Evolutionary conservation across 208 protist genomes (phyloP).

Genomic region (Crithidia acanthocephali): DNA sequence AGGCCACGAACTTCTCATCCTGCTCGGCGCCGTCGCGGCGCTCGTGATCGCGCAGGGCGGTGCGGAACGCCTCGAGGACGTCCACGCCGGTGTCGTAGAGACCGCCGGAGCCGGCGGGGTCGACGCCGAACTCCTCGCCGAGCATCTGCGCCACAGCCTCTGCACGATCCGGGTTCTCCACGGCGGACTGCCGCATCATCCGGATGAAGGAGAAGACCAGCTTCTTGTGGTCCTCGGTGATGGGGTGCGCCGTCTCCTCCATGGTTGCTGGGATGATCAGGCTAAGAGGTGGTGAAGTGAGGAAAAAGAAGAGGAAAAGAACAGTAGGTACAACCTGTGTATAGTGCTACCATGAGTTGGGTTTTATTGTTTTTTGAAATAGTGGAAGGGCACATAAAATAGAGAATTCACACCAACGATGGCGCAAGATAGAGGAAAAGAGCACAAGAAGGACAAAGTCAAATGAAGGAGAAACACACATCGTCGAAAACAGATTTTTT

Average conservation of each 20-base stretch:
- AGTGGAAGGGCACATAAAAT: too few relatives aligned
- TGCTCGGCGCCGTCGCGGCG: conserved; percentile 51
- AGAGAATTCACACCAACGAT: too few relatives aligned
- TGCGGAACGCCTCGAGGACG: conserved; percentile 61
- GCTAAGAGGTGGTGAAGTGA: not conserved
- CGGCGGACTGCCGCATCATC: conserved; percentile 58
- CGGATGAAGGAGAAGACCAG: conserved; percentile 88
- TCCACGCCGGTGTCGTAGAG: conserved; percentile 72
- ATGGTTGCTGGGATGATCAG: conserved; percentile 18
- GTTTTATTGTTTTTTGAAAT: too few relatives aligned
- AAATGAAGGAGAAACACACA: too few relatives aligned
- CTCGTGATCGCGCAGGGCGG: conserved; percentile 54
- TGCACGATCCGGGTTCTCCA: conserved; percentile 42
- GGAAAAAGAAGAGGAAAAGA: not conserved
- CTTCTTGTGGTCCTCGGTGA: conserved; percentile 85
- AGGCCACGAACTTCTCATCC: conserved; percentile 88
- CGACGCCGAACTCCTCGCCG: conserved; percentile 76
- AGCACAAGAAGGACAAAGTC: too few relatives aligned
- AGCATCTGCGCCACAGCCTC: conserved; percentile 67
- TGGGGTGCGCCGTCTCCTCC: conserved; percentile 34
- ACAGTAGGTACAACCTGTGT: too few relatives aligned
- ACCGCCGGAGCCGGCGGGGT: conserved; percentile 73
- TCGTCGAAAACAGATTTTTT: too few relatives aligned
- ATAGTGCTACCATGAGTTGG: too few relatives aligned
- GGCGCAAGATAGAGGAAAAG: too few relatives aligned